Conservation (phyloP, 371 early-diverging fungal genomes). For the Dinochytrium kinnereticum region DNA sequence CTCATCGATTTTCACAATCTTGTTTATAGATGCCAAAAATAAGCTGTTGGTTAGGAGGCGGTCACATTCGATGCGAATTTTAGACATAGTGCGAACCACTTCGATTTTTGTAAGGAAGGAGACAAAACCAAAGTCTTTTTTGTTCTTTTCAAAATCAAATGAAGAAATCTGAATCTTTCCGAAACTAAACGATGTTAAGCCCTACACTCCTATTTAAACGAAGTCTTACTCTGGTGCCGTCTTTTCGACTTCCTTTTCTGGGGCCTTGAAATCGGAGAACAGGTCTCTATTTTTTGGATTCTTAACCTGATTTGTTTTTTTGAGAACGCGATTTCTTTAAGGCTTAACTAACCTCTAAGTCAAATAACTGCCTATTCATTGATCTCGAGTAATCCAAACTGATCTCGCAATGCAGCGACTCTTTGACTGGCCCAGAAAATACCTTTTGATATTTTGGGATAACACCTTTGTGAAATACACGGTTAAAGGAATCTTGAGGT, state of each 20-base stretch:
- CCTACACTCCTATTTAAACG: not conserved
- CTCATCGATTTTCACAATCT: conserved; percentile 60
- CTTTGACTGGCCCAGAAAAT: conserved; percentile 21
- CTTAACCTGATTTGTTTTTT: conserved; percentile 15
- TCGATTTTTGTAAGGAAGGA: conserved; percentile 58
- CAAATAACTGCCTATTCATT: conserved; percentile 51
- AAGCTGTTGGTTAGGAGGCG: conserved; percentile 42
- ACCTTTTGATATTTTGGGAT: conserved; percentile 22
- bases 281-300: conserved; percentile 3
- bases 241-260: conserved; percentile 14
- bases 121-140: conserved; percentile 49
- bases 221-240: conserved; percentile 20
- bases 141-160: conserved; percentile 42
- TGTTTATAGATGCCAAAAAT: conserved; percentile 44
- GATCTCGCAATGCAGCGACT: conserved; percentile 37
- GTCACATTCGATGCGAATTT: conserved; percentile 57
- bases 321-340: not conserved
- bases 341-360: conserved; percentile 42
- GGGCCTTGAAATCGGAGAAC: conserved; percentile 26
- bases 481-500: conserved; percentile 3
- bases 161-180: conserved; percentile 28
- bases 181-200: conserved; percentile 13
- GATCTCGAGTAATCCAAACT: conserved; percentile 46
- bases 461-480: conserved; percentile 28
- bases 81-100: conserved; percentile 53